Percentiles rank a stretch among this genome's conserved stretches.
phyloP scores from a whole-genome alignment of 139 green algal genomes.

The Micractinium conductrix region DNA sequence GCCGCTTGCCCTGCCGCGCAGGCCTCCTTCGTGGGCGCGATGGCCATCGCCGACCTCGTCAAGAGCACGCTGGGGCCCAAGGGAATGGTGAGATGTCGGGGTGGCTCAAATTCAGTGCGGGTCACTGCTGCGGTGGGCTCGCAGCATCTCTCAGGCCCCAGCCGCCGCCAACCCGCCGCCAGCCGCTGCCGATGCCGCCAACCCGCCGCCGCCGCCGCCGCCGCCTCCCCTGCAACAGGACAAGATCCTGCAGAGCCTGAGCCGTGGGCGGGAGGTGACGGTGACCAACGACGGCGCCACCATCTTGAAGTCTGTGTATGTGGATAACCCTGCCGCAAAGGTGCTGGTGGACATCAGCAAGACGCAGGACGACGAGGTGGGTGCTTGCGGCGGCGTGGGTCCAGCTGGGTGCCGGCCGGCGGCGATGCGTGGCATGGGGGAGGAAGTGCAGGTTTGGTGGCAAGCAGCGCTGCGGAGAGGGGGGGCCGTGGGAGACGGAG shows the following conservation, averaged over 20 bases:
- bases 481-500: not conserved
- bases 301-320: constrained; percentile 95
- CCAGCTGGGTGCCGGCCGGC: too few species aligned
- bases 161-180: constrained; percentile 6
- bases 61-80: constrained; percentile 99
- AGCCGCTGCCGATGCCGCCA: not conserved
- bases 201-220: not conserved
- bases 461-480: not conserved
- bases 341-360: constrained; percentile 77
- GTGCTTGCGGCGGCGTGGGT: too few species aligned
- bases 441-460: not conserved
- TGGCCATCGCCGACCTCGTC: constrained; percentile 98
- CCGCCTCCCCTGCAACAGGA: constrained; percentile 71
- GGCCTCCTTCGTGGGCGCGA: constrained; percentile 95
- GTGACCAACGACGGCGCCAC: constrained; percentile 99
- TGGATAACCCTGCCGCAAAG: constrained; percentile 99
- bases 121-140: too few species aligned
- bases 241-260: constrained; percentile 98
- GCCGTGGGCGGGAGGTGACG: constrained; percentile 83
- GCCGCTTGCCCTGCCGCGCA: too few species aligned
- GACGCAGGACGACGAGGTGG: constrained; percentile 48
- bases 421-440: not conserved
- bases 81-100: constrained; percentile 91
- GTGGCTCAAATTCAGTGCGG: too few species aligned
- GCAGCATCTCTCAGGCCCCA: too few species aligned